Percentiles rank a stretch among this genome's conserved stretches.
These are phyloP conservation scores for Penicillium longicatenatum DNA, from an alignment of 495 filamentous ascomycete species.

Conservation along the genomic window DNA sequence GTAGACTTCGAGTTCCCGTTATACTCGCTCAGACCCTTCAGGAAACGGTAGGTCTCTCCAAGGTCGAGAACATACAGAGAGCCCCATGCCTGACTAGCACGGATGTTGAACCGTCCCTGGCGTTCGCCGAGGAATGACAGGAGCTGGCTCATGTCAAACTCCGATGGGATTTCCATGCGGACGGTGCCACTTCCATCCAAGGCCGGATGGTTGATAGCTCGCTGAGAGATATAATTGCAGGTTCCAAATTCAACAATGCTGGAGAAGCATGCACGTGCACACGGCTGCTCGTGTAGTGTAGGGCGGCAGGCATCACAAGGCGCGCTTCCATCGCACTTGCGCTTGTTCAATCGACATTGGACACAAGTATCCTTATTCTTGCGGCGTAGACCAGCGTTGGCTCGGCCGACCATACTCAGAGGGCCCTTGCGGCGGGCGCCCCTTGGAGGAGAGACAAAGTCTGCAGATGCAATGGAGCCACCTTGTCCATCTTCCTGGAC, in stretches of 20 bases:
- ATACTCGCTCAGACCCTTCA: conserved; percentile 47
- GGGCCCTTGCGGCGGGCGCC: conserved; percentile 52
- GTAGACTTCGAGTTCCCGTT: conserved; percentile 49
- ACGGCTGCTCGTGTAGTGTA: conserved; percentile 50
- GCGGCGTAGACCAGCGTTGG: conserved; percentile 47
- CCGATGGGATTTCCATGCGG: conserved; percentile 44
- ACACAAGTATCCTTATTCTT: conserved; percentile 55
- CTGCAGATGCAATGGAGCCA: conserved; percentile 50
- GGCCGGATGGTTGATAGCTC: conserved; percentile 48
- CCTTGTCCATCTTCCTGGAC: conserved; percentile 52
- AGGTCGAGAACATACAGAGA: conserved; percentile 49
- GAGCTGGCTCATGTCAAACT: conserved; percentile 46
- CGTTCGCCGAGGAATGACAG: conserved; percentile 44
- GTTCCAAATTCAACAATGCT: conserved; percentile 54
- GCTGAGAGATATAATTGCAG: conserved; percentile 56
- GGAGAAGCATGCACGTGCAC: conserved; percentile 49
- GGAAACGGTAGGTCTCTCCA: conserved; percentile 46
- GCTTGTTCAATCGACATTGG: conserved; percentile 51
- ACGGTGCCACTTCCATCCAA: conserved; percentile 37
- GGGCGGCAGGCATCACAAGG: conserved; percentile 53
- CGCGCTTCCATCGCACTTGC: conserved; percentile 52
- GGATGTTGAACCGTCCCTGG: conserved; percentile 51
- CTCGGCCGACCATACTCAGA: conserved; percentile 45
- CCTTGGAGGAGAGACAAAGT: conserved; percentile 48
- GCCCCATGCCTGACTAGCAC: conserved; percentile 48